Percentiles rank a stretch among this genome's conserved stretches.
These are phyloP conservation scores for Fagopyrum tataricum DNA, from an alignment of 148 eudicot genomes.

Conservation along the genomic window DNA sequence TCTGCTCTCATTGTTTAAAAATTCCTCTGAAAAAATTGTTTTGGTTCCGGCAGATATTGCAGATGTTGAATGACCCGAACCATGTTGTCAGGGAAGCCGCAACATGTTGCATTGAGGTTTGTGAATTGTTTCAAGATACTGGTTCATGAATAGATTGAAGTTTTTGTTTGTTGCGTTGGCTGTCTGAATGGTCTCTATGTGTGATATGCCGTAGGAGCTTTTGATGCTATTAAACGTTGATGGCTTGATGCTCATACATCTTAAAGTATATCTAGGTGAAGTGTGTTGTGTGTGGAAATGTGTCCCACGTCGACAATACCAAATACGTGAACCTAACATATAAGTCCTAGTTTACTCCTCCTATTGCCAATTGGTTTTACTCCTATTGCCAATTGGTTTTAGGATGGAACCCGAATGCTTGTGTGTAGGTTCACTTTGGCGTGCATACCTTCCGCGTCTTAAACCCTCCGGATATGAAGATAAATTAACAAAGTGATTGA, in stretches of 20 bases:
- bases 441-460: too few species aligned
- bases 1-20: not conserved
- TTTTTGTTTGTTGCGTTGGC: not conserved
- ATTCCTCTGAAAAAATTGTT: not conserved
- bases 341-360: too few species aligned
- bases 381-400: too few species aligned
- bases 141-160: not conserved
- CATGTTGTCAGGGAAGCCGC: slow-evolving; percentile 92
- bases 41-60: slow-evolving; percentile 62
- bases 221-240: not conserved
- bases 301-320: too few species aligned
- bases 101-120: slow-evolving; percentile 84
- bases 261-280: not conserved
- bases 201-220: not conserved
- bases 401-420: too few species aligned
- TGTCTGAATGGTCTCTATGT: not conserved
- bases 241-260: not conserved
- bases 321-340: too few species aligned
- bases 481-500: too few species aligned
- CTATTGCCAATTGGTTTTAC: too few species aligned
- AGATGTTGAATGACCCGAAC: slow-evolving; percentile 92
- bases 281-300: too few species aligned
- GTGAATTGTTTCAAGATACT: slow-evolving; percentile 16
- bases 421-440: too few species aligned
- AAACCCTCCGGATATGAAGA: too few species aligned